Percentiles rank a stretch among this genome's conserved stretches.
Evolutionary conservation across 371 early-diverging fungal species (phyloP).

Genomic region (Mortierella sp.): DNA sequence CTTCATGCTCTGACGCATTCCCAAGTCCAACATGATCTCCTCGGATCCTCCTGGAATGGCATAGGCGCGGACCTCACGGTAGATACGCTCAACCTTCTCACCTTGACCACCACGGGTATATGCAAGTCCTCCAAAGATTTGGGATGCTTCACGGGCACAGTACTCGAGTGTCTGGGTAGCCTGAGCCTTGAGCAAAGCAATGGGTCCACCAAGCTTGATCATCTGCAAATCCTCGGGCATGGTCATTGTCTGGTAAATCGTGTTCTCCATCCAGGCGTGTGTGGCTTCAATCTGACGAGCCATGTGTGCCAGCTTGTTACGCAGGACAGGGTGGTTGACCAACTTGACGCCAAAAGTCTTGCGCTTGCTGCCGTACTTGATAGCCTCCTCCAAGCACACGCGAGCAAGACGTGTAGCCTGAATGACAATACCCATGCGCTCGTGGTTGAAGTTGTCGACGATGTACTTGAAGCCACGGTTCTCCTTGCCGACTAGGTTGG

Average conservation of each 20-base stretch:
- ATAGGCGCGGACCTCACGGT: constrained; percentile 88
- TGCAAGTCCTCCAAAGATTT: constrained; percentile 91
- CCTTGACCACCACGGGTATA: constrained; percentile 87
- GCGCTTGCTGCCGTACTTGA: constrained; percentile 89
- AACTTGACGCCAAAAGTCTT: constrained; percentile 87
- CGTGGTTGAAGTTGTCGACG: constrained; percentile 83
- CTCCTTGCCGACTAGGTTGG: constrained; percentile 86
- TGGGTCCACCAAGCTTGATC: constrained; percentile 85
- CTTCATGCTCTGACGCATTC: constrained; percentile 83
- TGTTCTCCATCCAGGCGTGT: constrained; percentile 85
- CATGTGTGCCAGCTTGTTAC: constrained; percentile 81
- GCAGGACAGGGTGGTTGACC: constrained; percentile 77
- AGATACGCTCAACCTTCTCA: constrained; percentile 87
- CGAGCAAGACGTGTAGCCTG: constrained; percentile 90
- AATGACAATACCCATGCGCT: constrained; percentile 81
- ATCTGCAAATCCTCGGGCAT: constrained; percentile 77
- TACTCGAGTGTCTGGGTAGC: constrained; percentile 87
- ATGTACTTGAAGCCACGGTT: constrained; percentile 90
- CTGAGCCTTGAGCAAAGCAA: constrained; percentile 90
- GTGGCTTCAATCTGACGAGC: constrained; percentile 88
- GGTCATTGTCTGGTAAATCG: constrained; percentile 72
- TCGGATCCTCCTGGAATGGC: constrained; percentile 94
- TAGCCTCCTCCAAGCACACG: constrained; percentile 86
- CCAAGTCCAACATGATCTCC: constrained; percentile 84
- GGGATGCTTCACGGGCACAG: constrained; percentile 90